phyloP scores from a whole-genome alignment of 1,139 yeast species.

The Martiniozyma asiatica region DNA sequence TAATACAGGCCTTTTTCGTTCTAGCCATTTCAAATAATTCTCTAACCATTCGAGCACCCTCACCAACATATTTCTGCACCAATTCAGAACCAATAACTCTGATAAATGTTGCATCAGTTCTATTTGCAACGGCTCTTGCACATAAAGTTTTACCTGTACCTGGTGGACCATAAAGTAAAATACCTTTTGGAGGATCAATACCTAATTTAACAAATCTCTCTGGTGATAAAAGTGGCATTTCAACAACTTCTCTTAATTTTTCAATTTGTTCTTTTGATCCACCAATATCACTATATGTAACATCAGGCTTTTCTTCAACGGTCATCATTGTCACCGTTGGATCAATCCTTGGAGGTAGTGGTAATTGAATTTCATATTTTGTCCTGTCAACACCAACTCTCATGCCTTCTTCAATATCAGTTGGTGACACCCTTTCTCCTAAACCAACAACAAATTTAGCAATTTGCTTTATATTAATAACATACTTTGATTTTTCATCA shows the following conservation, averaged over 20 bases:
- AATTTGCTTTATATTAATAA: constrained; percentile 91
- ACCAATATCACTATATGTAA: constrained; percentile 85
- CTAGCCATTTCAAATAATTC: constrained; percentile 98
- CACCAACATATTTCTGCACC: constrained; percentile 97
- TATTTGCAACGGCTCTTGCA: constrained; percentile 96
- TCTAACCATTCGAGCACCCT: constrained; percentile 98
- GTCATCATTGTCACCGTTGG: constrained; percentile 99
- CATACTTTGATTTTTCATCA: constrained; percentile 81
- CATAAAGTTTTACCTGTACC: constrained; percentile 97
- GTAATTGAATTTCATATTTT: constrained; percentile 91
- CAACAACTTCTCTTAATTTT: constrained; percentile 93
- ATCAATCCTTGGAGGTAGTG: constrained; percentile 94
- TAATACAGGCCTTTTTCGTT: constrained; percentile 93
- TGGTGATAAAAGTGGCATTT: constrained; percentile 85
- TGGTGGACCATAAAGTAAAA: constrained; percentile 91
- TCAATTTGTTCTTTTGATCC: constrained; percentile 98
- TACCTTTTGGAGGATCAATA: constrained; percentile 97
- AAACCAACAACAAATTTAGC: constrained; percentile 95
- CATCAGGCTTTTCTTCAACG: constrained; percentile 95
- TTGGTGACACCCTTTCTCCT: constrained; percentile 94
- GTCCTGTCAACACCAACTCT: constrained; percentile 97
- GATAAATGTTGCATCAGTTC: constrained; percentile 97
- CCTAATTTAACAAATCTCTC: constrained; percentile 94
- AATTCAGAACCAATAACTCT: constrained; percentile 96
- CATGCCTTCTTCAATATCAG: constrained; percentile 99